A percentile compares a stretch with the other conserved stretches of the same genome.
Conservation (phyloP, 805 yeast genomes). For the Wickerhamomyces silvicola region DNA sequence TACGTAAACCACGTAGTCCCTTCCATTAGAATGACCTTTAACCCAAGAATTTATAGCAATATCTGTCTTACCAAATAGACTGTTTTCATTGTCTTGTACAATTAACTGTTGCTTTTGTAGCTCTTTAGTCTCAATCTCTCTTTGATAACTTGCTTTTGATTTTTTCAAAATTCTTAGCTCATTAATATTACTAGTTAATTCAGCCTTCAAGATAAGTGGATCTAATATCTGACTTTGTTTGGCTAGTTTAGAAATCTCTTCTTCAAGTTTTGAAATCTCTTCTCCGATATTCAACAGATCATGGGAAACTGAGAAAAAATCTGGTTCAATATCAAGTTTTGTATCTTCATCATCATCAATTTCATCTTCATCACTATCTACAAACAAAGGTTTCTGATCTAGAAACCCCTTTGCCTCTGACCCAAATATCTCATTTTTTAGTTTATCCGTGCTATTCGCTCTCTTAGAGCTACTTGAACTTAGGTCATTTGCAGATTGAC, state of each 20-base stretch:
- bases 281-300: slow-evolving; percentile 61
- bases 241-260: slow-evolving; percentile 50
- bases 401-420: slow-evolving; percentile 14
- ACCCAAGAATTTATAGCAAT: slow-evolving; percentile 45
- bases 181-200: slow-evolving; percentile 66
- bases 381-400: slow-evolving; percentile 20
- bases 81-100: slow-evolving; percentile 77
- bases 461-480: slow-evolving; percentile 3
- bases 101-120: slow-evolving; percentile 72
- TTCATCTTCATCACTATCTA: slow-evolving; percentile 16
- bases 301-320: slow-evolving; percentile 55
- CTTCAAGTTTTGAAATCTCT: slow-evolving; percentile 53
- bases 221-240: slow-evolving; percentile 60
- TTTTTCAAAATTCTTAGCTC: slow-evolving; percentile 64
- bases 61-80: slow-evolving; percentile 60
- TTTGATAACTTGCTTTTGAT: slow-evolving; percentile 57
- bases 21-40: slow-evolving; percentile 45
- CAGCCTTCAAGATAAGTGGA: slow-evolving; percentile 74
- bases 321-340: slow-evolving; percentile 25
- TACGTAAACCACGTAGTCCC: slow-evolving; percentile 62
- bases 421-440: slow-evolving; percentile 22
- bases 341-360: slow-evolving; percentile 17
- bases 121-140: slow-evolving; percentile 71
- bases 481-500: slow-evolving; percentile 2
- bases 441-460: slow-evolving; percentile 3